Conservation (phyloP, 768 basidiomycete species). For the Auriscalpium microsporum region DNA sequence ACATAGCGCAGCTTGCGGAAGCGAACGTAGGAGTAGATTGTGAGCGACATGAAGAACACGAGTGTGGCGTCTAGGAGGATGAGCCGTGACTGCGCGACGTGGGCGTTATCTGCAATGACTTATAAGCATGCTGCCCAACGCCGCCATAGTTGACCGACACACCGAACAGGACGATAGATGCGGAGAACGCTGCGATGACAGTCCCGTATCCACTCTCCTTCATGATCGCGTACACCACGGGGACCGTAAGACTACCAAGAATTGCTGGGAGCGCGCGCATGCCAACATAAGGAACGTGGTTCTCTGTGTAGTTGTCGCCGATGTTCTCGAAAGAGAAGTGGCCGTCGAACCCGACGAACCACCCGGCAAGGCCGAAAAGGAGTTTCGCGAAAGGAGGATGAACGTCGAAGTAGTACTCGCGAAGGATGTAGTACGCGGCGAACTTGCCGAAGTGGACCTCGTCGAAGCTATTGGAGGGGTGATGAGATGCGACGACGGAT, state of each 20-base stretch:
- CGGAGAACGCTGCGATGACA: constrained; percentile 84
- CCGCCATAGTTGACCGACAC: constrained; percentile 22
- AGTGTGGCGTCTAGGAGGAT: constrained; percentile 92
- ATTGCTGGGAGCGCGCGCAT: constrained; percentile 90
- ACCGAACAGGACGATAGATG: constrained; percentile 83
- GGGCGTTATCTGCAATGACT: constrained; percentile 72
- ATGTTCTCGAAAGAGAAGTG: constrained; percentile 91
- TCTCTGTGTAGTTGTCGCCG: constrained; percentile 82
- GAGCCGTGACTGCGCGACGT: constrained; percentile 91
- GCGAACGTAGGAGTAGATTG: constrained; percentile 86
- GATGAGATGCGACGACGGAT: neutral
- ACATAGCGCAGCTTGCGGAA: constrained; percentile 92
- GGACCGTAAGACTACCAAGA: constrained; percentile 82
- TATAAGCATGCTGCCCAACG: neutral
- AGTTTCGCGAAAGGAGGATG: constrained; percentile 97
- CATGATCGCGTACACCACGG: constrained; percentile 94
- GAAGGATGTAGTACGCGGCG: constrained; percentile 83
- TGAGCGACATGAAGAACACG: constrained; percentile 92
- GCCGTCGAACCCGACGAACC: constrained; percentile 95
- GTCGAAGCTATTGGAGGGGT: constrained; percentile 59
- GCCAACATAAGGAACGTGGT: constrained; percentile 89
- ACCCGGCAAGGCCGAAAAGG: constrained; percentile 87
- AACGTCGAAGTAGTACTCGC: constrained; percentile 98
- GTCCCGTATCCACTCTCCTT: constrained; percentile 96
- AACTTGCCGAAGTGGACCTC: constrained; percentile 99